Percentiles rank a stretch among this genome's conserved stretches.
Evolutionary conservation across 768 basidiomycete species (phyloP).

Genomic region (Suillus discolor): DNA sequence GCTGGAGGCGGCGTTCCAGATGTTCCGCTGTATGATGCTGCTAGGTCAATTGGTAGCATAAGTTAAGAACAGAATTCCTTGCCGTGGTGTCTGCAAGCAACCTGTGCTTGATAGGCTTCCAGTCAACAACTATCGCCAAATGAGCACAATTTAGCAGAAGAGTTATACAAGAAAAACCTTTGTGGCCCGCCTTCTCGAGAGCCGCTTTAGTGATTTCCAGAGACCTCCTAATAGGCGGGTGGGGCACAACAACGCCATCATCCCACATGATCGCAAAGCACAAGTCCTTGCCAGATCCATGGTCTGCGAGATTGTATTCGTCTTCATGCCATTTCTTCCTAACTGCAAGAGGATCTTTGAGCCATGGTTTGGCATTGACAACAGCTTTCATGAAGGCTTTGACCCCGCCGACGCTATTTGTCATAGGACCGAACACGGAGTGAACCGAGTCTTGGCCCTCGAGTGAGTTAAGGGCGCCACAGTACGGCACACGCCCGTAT

Average conservation of each 20-base stretch:
- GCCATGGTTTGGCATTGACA: slow-evolving; percentile 62
- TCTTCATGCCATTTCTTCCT: slow-evolving; percentile 64
- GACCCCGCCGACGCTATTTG: slow-evolving; percentile 58
- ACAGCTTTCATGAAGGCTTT: slow-evolving; percentile 69
- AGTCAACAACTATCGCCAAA: slow-evolving; percentile 59
- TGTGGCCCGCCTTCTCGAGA: slow-evolving; percentile 61
- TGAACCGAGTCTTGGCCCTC: slow-evolving; percentile 74
- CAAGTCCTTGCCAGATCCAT: slow-evolving; percentile 49
- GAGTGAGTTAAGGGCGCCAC: slow-evolving; percentile 62
- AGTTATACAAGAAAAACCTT: slow-evolving; percentile 42
- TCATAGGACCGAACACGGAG: slow-evolving; percentile 77
- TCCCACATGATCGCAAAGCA: slow-evolving; percentile 71
- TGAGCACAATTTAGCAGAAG: neutral
- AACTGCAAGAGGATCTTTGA: slow-evolving; percentile 58
- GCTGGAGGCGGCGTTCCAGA: slow-evolving; percentile 50
- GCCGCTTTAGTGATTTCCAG: slow-evolving; percentile 58
- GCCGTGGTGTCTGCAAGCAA: slow-evolving; percentile 48
- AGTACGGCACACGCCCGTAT: slow-evolving; percentile 69
- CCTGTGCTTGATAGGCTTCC: slow-evolving; percentile 57
- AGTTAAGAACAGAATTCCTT: slow-evolving; percentile 22
- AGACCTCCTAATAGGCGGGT: slow-evolving; percentile 66
- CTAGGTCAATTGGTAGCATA: neutral
- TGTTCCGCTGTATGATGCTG: slow-evolving; percentile 31
- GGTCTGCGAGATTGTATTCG: slow-evolving; percentile 58
- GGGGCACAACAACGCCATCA: slow-evolving; percentile 59